Evolutionary conservation across 1,284 basidiomycete genomes (phyloP).

Genomic region (Phylloboletellus chloephorus): DNA sequence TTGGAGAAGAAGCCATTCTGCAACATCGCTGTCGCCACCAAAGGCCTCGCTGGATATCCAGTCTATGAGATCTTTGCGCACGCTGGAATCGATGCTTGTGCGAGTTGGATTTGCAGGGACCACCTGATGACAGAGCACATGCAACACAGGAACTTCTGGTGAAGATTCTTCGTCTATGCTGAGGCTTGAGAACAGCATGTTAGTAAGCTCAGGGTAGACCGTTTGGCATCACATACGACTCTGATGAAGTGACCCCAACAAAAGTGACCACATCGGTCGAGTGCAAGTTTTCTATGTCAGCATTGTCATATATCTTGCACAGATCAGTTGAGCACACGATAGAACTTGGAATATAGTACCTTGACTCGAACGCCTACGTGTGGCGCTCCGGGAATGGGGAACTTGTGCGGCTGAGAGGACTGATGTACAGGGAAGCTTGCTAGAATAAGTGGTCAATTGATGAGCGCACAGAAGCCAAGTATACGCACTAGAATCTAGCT

Average conservation of each 20-base stretch:
- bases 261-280: constrained; percentile 59
- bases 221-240: constrained; percentile 45
- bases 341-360: constrained; percentile 34
- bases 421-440: constrained; percentile 22
- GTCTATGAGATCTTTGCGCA: constrained; percentile 51
- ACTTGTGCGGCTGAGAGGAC: constrained; percentile 53
- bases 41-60: constrained; percentile 70
- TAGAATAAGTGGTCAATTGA: constrained; percentile 7
- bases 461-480: background rate
- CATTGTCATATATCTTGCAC: constrained; percentile 52
- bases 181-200: constrained; percentile 27
- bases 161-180: constrained; percentile 35
- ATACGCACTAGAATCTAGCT: constrained; percentile 22
- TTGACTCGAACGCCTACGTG: constrained; percentile 69
- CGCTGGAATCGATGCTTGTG: constrained; percentile 7
- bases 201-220: constrained; percentile 5
- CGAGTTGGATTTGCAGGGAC: constrained; percentile 6
- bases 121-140: constrained; percentile 56
- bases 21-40: constrained; percentile 62
- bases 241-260: constrained; percentile 62
- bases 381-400: constrained; percentile 44
- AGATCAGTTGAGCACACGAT: constrained; percentile 6
- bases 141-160: constrained; percentile 55
- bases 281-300: constrained; percentile 41
- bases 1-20: constrained; percentile 72